These are phyloP conservation scores for Physocladia obscura DNA, from an alignment of 192 early-diverging fungal species.

Conservation along the genomic window DNA sequence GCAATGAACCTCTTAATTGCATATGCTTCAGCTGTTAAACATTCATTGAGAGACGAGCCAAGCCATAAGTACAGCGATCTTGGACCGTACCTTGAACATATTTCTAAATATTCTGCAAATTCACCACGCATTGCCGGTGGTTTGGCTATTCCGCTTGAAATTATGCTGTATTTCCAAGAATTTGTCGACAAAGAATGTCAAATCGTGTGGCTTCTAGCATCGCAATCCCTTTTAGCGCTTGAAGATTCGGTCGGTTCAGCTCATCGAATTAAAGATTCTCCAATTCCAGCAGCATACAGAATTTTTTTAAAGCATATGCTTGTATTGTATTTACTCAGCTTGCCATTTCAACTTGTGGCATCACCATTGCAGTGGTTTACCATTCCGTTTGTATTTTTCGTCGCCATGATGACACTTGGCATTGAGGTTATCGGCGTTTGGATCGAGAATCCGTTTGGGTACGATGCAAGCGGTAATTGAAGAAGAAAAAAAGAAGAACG, in stretches of 20 bases:
- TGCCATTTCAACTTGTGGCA: constrained; percentile 82
- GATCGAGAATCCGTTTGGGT: not conserved
- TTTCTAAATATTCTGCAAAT: not conserved
- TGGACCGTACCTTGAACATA: constrained; percentile 18
- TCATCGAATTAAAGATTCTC: constrained; percentile 81
- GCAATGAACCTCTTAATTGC: constrained; percentile 76
- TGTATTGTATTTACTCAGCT: constrained; percentile 67
- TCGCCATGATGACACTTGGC: constrained; percentile 76
- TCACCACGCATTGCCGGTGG: not conserved
- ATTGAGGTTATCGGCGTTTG: not conserved
- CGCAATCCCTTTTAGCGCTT: constrained; percentile 35
- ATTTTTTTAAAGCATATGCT: constrained; percentile 86
- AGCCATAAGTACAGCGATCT: constrained; percentile 69
- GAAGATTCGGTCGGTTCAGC: constrained; percentile 51
- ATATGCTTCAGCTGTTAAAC: constrained; percentile 76
- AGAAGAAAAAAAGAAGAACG: too few relatives aligned
- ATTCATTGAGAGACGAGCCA: constrained; percentile 73
- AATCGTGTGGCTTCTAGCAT: constrained; percentile 16
- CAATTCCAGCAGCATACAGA: constrained; percentile 85
- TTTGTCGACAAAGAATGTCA: not conserved
- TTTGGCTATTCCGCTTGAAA: constrained; percentile 48
- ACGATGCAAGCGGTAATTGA: too few relatives aligned
- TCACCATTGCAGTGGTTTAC: constrained; percentile 55
- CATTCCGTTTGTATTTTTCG: constrained; percentile 67
- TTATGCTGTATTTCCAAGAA: constrained; percentile 47